Conservation (phyloP, 2,329 filamentous ascomycete species). For the Pseudogymnoascus sp. region DNA sequence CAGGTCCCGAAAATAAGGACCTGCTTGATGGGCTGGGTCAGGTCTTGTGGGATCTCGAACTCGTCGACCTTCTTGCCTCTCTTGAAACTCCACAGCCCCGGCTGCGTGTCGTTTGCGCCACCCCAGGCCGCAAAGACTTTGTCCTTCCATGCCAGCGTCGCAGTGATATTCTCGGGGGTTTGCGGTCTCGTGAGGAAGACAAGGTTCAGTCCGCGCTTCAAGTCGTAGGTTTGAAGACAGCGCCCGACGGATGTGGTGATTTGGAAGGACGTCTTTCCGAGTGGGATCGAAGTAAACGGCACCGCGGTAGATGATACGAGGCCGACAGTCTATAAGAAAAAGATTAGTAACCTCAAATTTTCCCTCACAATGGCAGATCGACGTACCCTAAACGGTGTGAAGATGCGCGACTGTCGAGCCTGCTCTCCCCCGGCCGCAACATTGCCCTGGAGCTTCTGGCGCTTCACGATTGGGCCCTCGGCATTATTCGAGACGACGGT, state of each 20-base stretch:
- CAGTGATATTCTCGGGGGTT: conserved; percentile 77
- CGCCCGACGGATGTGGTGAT: conserved; percentile 91
- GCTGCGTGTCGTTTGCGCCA: conserved; percentile 40
- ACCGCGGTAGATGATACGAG: conserved; percentile 85
- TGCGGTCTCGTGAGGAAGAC: conserved; percentile 89
- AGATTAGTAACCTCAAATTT: conserved; percentile 17
- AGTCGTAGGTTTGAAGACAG: conserved; percentile 89
- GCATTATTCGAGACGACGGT: conserved; percentile 35
- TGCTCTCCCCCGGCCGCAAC: conserved; percentile 32
- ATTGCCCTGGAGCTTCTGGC: conserved; percentile 54
- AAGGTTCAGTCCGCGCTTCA: conserved; percentile 80
- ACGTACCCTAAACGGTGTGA: conserved; percentile 83
- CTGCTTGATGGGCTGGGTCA: conserved; percentile 63
- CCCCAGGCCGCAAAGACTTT: conserved; percentile 87
- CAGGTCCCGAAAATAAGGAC: conserved; percentile 82
- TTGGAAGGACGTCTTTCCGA: conserved; percentile 93
- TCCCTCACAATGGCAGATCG: neutral
- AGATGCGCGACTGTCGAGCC: conserved; percentile 62
- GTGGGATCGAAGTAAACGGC: conserved; percentile 78
- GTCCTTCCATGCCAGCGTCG: conserved; percentile 80
- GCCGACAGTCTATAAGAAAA: conserved; percentile 69
- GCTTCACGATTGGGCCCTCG: conserved; percentile 61
- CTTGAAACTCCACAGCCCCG: conserved; percentile 84
- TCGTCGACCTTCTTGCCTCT: conserved; percentile 76
- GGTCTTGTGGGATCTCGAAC: conserved; percentile 56